Evolutionary conservation across 164 flowering plant genomes (phyloP).

Genomic region (Saururus chinensis): DNA sequence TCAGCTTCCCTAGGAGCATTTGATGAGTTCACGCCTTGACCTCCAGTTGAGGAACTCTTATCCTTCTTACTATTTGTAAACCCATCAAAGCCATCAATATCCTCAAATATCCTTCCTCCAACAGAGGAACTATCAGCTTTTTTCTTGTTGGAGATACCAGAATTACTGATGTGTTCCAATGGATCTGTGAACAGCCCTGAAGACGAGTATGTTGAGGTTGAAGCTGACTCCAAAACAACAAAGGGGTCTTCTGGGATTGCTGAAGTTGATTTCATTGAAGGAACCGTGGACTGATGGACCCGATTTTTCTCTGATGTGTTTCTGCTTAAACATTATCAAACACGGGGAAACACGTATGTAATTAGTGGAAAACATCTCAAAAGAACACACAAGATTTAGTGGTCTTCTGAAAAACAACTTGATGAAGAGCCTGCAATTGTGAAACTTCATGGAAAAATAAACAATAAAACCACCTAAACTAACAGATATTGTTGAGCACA

Average conservation of each 20-base stretch:
- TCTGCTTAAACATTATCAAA: slow-evolving; percentile 20
- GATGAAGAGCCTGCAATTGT: background rate
- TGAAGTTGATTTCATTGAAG: slow-evolving; percentile 27
- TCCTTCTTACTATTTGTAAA: slow-evolving; percentile 27
- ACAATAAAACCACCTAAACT: too few relatives aligned
- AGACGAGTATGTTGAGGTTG: slow-evolving; percentile 27
- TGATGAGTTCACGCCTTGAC: slow-evolving; percentile 13
- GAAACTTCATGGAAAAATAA: too few relatives aligned
- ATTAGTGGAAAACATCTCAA: too few relatives aligned
- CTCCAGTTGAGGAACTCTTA: slow-evolving; percentile 28
- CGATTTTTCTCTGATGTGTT: slow-evolving; percentile 23
- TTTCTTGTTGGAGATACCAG: slow-evolving; percentile 24
- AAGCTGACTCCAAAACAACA: slow-evolving; percentile 43
- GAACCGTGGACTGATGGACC: slow-evolving; percentile 18
- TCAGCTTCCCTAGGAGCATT: slow-evolving; percentile 26
- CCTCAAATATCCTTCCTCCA: slow-evolving; percentile 38
- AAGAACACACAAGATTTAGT: too few relatives aligned
- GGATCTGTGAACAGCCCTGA: slow-evolving; percentile 39
- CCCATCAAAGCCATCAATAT: slow-evolving; percentile 46
- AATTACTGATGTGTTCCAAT: slow-evolving; percentile 37
- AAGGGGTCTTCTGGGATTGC: slow-evolving; percentile 52
- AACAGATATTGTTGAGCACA: too few relatives aligned
- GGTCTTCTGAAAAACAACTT: background rate
- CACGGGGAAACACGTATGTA: background rate
- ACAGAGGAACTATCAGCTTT: slow-evolving; percentile 28